These are phyloP conservation scores for Chenopodium album DNA, from an alignment of 148 eudicot genomes.

Conservation along the genomic window DNA sequence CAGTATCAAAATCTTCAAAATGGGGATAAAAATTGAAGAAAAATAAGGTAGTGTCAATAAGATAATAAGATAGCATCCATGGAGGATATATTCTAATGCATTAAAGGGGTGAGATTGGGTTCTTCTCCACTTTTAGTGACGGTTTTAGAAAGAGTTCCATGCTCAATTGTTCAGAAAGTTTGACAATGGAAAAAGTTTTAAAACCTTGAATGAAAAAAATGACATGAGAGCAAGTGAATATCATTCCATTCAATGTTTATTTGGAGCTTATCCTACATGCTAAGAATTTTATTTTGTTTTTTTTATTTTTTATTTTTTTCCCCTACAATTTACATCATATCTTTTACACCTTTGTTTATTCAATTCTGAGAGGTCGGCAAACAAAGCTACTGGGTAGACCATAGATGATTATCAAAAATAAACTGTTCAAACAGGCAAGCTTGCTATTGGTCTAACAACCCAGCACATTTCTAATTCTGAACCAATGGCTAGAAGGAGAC, in stretches of 20 bases:
- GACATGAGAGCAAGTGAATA: not conserved
- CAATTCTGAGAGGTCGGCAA: not conserved
- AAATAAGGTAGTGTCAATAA: not conserved
- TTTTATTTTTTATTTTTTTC: not conserved
- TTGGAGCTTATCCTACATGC: not conserved
- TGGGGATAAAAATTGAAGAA: not conserved
- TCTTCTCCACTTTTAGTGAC: not conserved
- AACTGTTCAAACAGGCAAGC: not conserved
- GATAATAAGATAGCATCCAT: not conserved
- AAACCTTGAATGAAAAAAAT: not conserved
- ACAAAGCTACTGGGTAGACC: not conserved
- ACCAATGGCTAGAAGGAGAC: not conserved
- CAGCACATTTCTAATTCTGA: not conserved
- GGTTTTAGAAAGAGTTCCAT: not conserved
- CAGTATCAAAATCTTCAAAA: not conserved
- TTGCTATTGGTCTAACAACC: not conserved
- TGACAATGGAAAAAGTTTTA: not conserved
- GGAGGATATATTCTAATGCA: not conserved
- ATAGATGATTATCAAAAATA: not conserved
- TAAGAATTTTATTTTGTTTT: not conserved
- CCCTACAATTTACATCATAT: too few species aligned
- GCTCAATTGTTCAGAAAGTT: not conserved
- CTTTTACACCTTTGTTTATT: constrained; percentile 4
- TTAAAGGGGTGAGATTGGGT: not conserved
- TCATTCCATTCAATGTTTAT: not conserved